phyloP scores from a whole-genome alignment of 2,329 filamentous ascomycete genomes.

The Chalara sp. region DNA sequence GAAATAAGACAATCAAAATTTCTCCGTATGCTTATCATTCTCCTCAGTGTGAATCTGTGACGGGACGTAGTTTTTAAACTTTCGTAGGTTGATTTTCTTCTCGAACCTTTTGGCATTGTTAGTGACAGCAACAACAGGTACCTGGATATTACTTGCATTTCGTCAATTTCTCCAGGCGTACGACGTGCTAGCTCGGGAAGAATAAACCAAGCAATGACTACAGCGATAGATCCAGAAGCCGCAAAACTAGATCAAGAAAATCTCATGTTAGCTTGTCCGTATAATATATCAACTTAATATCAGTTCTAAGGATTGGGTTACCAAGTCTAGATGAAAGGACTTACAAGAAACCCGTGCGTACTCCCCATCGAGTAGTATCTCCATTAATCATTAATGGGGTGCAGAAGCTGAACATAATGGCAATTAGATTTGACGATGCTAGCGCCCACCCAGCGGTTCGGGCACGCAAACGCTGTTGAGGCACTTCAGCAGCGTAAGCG shows the following conservation, averaged over 20 bases:
- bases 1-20: too few relatives aligned
- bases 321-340: conserved; percentile 5
- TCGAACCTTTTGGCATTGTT: conserved; percentile 19
- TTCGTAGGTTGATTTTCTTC: conserved; percentile 30
- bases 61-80: conserved; percentile 31
- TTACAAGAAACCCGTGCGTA: conserved; percentile 39
- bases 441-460: conserved; percentile 33
- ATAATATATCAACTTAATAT: too few relatives aligned
- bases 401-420: conserved; percentile 38
- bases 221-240: conserved; percentile 26
- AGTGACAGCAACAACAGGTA: not conserved
- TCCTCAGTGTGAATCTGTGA: conserved; percentile 26
- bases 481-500: conserved; percentile 35
- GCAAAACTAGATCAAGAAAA: conserved; percentile 24
- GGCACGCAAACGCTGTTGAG: conserved; percentile 33
- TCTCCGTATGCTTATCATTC: not conserved
- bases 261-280: too few relatives aligned
- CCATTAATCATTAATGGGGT: conserved; percentile 39
- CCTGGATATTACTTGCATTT: conserved; percentile 26
- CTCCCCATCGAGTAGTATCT: conserved; percentile 29
- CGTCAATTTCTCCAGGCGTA: conserved; percentile 32
- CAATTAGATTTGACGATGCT: conserved; percentile 32
- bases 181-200: conserved; percentile 30
- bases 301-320: too few relatives aligned
- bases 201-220: conserved; percentile 30